A percentile compares a stretch with the other conserved stretches of the same genome.
Conservation (phyloP, 208 protist genomes). For the Trypanosoma caninum region DNA sequence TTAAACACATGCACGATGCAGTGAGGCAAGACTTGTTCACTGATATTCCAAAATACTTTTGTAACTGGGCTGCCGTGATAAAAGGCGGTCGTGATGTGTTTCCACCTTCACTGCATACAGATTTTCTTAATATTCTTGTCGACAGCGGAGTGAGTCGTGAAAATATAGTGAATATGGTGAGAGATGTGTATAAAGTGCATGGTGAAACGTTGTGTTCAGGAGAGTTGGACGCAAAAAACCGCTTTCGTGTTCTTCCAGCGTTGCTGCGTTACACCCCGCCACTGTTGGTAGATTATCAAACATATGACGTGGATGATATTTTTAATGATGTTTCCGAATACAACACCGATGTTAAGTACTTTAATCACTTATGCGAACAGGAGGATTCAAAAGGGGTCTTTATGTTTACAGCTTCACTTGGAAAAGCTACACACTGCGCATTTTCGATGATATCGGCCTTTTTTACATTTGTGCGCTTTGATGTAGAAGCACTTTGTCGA, state of each 20-base stretch:
- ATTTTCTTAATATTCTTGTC: conserved; percentile 72
- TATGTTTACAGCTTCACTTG: conserved; percentile 20
- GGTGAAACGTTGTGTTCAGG: conserved; percentile 26
- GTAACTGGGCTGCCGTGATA: conserved; percentile 70
- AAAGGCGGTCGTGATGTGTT: conserved; percentile 59
- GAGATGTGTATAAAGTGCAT: conserved; percentile 33
- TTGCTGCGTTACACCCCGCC: conserved; percentile 71
- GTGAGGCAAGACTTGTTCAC: conserved; percentile 63
- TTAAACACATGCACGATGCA: conserved; percentile 53
- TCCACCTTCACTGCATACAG: conserved; percentile 57
- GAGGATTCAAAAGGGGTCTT: conserved; percentile 29
- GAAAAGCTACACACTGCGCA: conserved; percentile 16
- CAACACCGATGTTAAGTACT: conserved; percentile 58
- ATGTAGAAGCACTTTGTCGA: conserved; percentile 57
- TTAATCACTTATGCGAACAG: conserved; percentile 45
- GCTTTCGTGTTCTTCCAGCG: conserved; percentile 76
- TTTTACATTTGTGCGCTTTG: conserved; percentile 83
- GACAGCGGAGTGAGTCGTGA: conserved; percentile 35
- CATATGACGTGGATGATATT: conserved; percentile 21
- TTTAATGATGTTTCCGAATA: conserved; percentile 23
- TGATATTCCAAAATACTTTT: conserved; percentile 76
- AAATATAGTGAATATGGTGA: conserved; percentile 48
- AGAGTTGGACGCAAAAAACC: conserved; percentile 45
- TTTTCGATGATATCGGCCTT: conserved; percentile 58
- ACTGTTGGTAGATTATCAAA: conserved; percentile 22